A percentile compares a stretch with the other conserved stretches of the same genome.
These are phyloP conservation scores for Fusarium stilboides DNA, from an alignment of 2,329 filamentous ascomycete species.

Conservation along the genomic window DNA sequence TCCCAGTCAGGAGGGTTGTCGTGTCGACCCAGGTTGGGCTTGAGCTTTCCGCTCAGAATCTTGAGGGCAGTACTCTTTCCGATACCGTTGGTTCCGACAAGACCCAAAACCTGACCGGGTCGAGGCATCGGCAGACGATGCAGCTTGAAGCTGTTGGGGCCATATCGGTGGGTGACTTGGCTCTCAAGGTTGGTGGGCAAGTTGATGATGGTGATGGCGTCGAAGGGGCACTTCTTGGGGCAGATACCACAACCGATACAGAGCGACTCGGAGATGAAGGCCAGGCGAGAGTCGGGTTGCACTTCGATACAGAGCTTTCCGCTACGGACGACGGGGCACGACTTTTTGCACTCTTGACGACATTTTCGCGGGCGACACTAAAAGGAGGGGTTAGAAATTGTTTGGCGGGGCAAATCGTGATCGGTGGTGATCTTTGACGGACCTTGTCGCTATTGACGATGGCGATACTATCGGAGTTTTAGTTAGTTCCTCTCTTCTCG, in stretches of 20 bases:
- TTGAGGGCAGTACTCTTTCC: slow-evolving; percentile 99
- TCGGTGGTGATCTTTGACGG: slow-evolving; percentile 34
- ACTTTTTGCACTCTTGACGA: slow-evolving; percentile 99
- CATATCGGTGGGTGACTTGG: slow-evolving; percentile 98
- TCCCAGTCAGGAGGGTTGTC: slow-evolving; percentile 99
- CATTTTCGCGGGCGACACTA: slow-evolving; percentile 77
- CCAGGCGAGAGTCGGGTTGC: slow-evolving; percentile 87
- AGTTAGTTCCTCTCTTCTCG: slow-evolving; percentile 45
- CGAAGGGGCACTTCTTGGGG: slow-evolving; percentile 98
- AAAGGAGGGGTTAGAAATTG: slow-evolving; percentile 48
- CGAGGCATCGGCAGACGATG: slow-evolving; percentile 96
- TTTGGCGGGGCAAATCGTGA: slow-evolving; percentile 47
- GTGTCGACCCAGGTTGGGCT: slow-evolving; percentile 95
- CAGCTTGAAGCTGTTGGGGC: slow-evolving; percentile 99
- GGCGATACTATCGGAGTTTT: slow-evolving; percentile 80
- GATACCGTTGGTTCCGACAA: slow-evolving; percentile 99
- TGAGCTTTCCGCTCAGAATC: slow-evolving; percentile 97
- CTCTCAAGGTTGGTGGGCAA: slow-evolving; percentile 98
- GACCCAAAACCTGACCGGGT: slow-evolving; percentile 93
- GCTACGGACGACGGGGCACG: slow-evolving; percentile 95
- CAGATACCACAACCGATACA: slow-evolving; percentile 99
- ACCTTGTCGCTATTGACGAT: slow-evolving; percentile 99
- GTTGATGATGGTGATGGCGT: slow-evolving; percentile 99
- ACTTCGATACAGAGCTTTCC: slow-evolving; percentile 99
- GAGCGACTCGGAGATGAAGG: slow-evolving; percentile 96